Percentiles rank a stretch among this genome's conserved stretches.
Conservation (phyloP, 129 eudicot genomes). For the Arctium lappa region DNA sequence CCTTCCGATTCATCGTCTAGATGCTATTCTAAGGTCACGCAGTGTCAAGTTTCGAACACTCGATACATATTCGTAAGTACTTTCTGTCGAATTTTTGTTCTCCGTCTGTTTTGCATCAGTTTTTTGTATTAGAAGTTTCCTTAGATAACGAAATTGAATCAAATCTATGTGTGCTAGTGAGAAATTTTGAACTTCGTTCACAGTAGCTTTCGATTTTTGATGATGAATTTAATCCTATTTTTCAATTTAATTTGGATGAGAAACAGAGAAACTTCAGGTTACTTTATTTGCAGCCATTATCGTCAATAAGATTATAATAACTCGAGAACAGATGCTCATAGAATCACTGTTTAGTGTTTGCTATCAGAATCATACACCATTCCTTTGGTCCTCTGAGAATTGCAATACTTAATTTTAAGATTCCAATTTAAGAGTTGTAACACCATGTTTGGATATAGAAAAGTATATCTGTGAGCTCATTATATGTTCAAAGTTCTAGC, state of each 20-base stretch:
- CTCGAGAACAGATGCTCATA: neutral
- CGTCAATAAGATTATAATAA: neutral
- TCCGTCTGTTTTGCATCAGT: neutral
- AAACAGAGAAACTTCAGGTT: neutral
- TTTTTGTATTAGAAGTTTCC: neutral
- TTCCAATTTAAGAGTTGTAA: neutral
- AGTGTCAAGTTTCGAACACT: neutral
- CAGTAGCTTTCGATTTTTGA: neutral
- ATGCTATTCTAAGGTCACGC: neutral
- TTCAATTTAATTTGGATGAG: neutral
- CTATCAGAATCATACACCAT: neutral
- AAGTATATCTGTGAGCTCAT: too few species aligned
- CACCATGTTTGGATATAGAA: too few species aligned
- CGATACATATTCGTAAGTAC: constrained; percentile 1
- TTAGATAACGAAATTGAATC: neutral
- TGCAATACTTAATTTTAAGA: neutral
- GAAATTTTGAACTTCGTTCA: neutral
- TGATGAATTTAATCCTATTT: neutral
- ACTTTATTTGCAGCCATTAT: neutral
- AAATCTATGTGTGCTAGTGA: neutral
- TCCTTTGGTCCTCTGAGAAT: neutral
- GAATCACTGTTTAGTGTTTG: neutral
- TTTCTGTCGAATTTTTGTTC: neutral
- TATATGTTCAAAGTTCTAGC: neutral
- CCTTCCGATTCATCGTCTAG: neutral